Evolutionary conservation across 352 stramenopile genomes (phyloP).

Genomic region (Pythium grandisporangium): DNA sequence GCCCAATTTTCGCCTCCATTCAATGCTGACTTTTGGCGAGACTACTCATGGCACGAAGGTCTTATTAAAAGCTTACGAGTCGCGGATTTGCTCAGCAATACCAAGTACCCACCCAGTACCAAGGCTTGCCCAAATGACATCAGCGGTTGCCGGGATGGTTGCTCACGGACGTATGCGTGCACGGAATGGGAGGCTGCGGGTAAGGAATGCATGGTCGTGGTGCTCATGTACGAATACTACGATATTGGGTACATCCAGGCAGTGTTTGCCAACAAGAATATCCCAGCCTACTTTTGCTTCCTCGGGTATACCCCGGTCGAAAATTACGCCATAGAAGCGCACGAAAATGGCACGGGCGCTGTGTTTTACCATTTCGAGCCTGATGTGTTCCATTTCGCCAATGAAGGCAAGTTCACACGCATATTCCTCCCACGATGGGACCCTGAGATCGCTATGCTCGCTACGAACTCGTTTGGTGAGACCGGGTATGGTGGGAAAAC

Average conservation of each 20-base stretch:
- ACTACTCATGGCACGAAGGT: neutral
- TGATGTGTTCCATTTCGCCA: slow-evolving; percentile 23
- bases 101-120: neutral
- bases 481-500: slow-evolving; percentile 29
- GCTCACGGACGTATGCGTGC: slow-evolving; percentile 33
- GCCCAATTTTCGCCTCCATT: neutral
- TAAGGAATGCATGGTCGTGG: slow-evolving; percentile 29
- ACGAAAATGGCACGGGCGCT: slow-evolving; percentile 17
- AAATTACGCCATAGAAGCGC: slow-evolving; percentile 15
- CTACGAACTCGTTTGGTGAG: slow-evolving; percentile 31
- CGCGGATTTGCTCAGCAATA: neutral
- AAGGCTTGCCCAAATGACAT: neutral
- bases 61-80: neutral
- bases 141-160: slow-evolving; percentile 30
- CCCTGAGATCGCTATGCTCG: slow-evolving; percentile 7
- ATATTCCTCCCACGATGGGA: slow-evolving; percentile 23
- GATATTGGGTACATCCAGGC: slow-evolving; percentile 36
- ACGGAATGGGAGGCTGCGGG: slow-evolving; percentile 15
- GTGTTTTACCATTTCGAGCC: slow-evolving; percentile 47
- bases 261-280: slow-evolving; percentile 25
- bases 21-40: neutral
- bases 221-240: slow-evolving; percentile 25
- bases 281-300: slow-evolving; percentile 48
- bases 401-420: slow-evolving; percentile 16
- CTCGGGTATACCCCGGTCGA: slow-evolving; percentile 14